phyloP scores from a whole-genome alignment of 73 alveolate species.

The Tetrahymena malaccensis region DNA sequence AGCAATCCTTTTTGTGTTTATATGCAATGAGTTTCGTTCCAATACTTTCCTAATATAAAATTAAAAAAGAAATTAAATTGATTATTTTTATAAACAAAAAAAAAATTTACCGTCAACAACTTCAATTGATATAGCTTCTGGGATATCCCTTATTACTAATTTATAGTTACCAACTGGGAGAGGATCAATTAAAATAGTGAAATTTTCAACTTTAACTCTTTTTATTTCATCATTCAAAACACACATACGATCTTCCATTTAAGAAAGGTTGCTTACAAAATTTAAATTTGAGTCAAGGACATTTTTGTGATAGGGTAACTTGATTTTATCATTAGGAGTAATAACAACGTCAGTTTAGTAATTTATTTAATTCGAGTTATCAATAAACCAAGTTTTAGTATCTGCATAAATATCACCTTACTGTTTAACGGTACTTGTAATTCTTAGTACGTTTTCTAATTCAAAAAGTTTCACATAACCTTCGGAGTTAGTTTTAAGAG shows the following conservation, averaged over 20 bases:
- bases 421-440: background rate
- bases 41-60: background rate
- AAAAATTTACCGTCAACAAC: background rate
- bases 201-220: background rate
- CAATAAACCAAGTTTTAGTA: background rate
- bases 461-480: constrained; percentile 3
- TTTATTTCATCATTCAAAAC: background rate
- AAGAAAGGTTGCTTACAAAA: background rate
- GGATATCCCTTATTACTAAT: background rate
- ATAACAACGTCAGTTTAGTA: background rate
- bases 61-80: background rate
- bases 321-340: background rate
- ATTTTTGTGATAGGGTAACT: background rate
- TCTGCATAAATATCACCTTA: background rate
- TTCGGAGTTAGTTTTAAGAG: constrained; percentile 8
- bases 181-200: background rate
- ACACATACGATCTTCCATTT: background rate
- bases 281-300: background rate
- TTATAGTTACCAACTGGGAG: background rate
- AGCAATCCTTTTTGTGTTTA: background rate
- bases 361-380: background rate
- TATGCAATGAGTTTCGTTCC: background rate
- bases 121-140: background rate
- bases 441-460: background rate
- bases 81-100: background rate